These are phyloP conservation scores for Cyberlindnera mycetangii DNA, from an alignment of 805 yeast species.

Conservation along the genomic window DNA sequence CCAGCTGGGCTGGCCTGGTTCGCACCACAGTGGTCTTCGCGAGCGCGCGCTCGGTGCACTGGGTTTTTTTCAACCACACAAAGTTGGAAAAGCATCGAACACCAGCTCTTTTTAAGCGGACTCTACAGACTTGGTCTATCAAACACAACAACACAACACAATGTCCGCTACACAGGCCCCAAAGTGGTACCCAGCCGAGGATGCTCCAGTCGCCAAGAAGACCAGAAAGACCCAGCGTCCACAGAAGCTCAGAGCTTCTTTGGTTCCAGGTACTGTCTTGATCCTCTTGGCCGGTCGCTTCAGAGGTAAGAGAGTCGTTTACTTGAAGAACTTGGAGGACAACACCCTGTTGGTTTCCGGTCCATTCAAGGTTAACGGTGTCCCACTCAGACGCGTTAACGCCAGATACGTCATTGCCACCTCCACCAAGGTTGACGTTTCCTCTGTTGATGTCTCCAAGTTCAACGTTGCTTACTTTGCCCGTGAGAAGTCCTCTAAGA, in stretches of 20 bases:
- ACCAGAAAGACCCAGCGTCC: slow-evolving; percentile 91
- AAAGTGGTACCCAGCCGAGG: slow-evolving; percentile 94
- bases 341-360: slow-evolving; percentile 96
- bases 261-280: slow-evolving; percentile 97
- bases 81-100: slow-evolving; percentile 1
- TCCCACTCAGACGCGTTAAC: slow-evolving; percentile 98
- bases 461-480: slow-evolving; percentile 95
- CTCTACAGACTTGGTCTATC: slow-evolving; percentile 2
- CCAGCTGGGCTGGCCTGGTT: background rate
- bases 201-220: slow-evolving; percentile 81
- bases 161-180: slow-evolving; percentile 49
- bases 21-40: slow-evolving; percentile 5
- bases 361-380: slow-evolving; percentile 99
- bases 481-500: slow-evolving; percentile 83
- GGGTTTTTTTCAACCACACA: slow-evolving; percentile 8
- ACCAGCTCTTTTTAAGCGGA: background rate
- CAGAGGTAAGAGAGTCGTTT: slow-evolving; percentile 99
- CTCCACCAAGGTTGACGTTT: slow-evolving; percentile 83
- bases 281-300: slow-evolving; percentile 98
- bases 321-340: slow-evolving; percentile 96
- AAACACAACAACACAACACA: slow-evolving; percentile 4
- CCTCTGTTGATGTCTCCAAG: slow-evolving; percentile 80
- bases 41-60: background rate
- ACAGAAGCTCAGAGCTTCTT: slow-evolving; percentile 91
- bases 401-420: slow-evolving; percentile 99